Evolutionary conservation across 2,329 filamentous ascomycete species (phyloP).

Genomic region (Bipolaris victoriae): DNA sequence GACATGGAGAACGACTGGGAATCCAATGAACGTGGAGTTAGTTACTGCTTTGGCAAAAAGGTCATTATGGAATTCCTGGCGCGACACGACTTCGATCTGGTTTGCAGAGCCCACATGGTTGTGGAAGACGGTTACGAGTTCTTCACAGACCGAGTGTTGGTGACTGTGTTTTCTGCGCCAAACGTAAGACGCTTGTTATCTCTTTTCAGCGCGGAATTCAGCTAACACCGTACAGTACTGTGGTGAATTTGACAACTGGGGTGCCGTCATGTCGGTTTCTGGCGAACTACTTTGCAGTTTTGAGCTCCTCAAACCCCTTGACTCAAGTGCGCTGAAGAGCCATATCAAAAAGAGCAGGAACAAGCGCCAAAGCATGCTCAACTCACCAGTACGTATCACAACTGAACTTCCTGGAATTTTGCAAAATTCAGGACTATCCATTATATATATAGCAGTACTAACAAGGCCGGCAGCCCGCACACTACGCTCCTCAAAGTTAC

Average conservation of each 20-base stretch:
- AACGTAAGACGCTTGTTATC: constrained; percentile 72
- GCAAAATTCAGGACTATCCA: constrained; percentile 31
- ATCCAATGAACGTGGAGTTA: constrained; percentile 93
- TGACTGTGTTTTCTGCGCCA: constrained; percentile 96
- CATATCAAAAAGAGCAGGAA: constrained; percentile 98
- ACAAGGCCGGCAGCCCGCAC: constrained; percentile 52
- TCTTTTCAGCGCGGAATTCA: constrained; percentile 3
- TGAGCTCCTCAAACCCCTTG: constrained; percentile 92
- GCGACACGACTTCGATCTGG: constrained; percentile 94
- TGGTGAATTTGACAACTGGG: constrained; percentile 99
- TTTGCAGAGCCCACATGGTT: constrained; percentile 98
- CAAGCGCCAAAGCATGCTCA: constrained; percentile 92
- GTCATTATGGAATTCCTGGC: constrained; percentile 96
- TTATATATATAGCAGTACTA: constrained; percentile 38
- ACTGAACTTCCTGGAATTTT: constrained; percentile 20
- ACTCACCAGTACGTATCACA: constrained; percentile 82
- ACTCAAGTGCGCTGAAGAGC: constrained; percentile 94
- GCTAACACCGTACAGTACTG: constrained; percentile 72
- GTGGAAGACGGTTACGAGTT: constrained; percentile 99
- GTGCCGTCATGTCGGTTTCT: constrained; percentile 97
- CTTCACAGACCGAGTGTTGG: constrained; percentile 91
- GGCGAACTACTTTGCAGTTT: constrained; percentile 94
- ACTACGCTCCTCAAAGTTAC: constrained; percentile 59
- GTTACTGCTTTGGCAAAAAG: constrained; percentile 98
- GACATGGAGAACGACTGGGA: constrained; percentile 99